Percentiles rank a stretch among this genome's conserved stretches.
Conservation (phyloP, 352 stramenopile genomes). For the Globisporangium mamillatum region DNA sequence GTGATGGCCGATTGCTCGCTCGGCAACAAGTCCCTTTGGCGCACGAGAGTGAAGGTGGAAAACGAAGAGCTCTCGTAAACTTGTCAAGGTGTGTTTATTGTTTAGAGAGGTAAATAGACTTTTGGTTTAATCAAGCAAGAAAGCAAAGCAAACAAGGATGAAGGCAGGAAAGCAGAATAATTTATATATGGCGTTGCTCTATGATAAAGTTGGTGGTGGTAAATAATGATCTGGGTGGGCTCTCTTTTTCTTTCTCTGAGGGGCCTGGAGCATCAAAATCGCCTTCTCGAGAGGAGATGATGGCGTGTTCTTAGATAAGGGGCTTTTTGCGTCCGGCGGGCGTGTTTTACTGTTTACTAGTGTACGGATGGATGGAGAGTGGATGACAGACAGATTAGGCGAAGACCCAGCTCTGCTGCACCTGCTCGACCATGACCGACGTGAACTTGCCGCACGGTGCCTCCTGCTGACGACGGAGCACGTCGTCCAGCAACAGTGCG, state of each 20-base stretch:
- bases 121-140: not conserved
- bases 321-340: not conserved
- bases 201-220: not conserved
- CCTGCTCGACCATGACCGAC: conserved; percentile 45
- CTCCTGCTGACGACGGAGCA: conserved; percentile 29
- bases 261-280: conserved; percentile 2
- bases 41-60: conserved; percentile 7
- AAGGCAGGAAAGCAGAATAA: conserved; percentile 1
- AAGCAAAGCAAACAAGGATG: not conserved
- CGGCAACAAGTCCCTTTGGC: not conserved
- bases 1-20: not conserved
- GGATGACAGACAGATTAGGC: not conserved
- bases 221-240: conserved; percentile 2
- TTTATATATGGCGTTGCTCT: conserved; percentile 1
- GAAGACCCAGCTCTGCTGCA: conserved; percentile 63
- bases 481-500: conserved; percentile 38
- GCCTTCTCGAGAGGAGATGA: not conserved
- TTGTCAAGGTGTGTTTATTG: not conserved
- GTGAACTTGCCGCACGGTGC: conserved; percentile 40
- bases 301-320: not conserved
- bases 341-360: conserved; percentile 1
- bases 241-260: not conserved
- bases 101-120: no score
- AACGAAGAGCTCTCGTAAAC: not conserved
- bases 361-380: not conserved